Conservation (phyloP, 2,329 filamentous ascomycete species). For the Colletotrichum siamense region DNA sequence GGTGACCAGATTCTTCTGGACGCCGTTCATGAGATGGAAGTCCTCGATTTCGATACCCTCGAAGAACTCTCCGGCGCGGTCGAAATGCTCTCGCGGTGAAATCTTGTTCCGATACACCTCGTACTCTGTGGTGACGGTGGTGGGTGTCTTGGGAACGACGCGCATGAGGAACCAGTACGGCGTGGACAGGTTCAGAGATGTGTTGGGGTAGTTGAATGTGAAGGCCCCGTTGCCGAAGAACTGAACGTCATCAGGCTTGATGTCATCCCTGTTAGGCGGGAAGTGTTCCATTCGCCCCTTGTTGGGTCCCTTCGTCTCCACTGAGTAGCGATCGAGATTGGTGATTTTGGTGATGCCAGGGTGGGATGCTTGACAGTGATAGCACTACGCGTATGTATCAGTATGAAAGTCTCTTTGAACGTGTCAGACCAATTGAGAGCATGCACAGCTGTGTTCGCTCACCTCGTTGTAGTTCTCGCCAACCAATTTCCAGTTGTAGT, state of each 20-base stretch:
- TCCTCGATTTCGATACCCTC: conserved; percentile 57
- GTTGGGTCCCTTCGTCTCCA: conserved; percentile 34
- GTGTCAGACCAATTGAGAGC: neutral
- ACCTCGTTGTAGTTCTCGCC: conserved; percentile 53
- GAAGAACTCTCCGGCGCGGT: conserved; percentile 44
- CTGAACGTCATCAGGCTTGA: conserved; percentile 36
- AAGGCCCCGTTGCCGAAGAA: conserved; percentile 18
- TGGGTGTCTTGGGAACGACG: conserved; percentile 49
- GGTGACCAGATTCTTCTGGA: conserved; percentile 54
- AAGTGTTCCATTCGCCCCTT: conserved; percentile 39
- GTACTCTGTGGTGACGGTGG: conserved; percentile 49
- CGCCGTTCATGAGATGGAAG: conserved; percentile 52
- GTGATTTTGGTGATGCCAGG: neutral
- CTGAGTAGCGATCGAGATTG: conserved; percentile 20
- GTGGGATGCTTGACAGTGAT: neutral
- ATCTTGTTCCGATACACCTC: conserved; percentile 56
- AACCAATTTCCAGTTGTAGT: conserved; percentile 44
- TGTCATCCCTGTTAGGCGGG: conserved; percentile 38
- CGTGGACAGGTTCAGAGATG: conserved; percentile 41
- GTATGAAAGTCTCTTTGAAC: neutral
- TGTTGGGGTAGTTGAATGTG: conserved; percentile 45
- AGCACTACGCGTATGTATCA: neutral
- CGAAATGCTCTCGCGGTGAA: conserved; percentile 41
- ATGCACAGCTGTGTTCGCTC: conserved; percentile 17
- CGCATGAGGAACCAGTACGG: conserved; percentile 37